Percentiles rank a stretch among this genome's conserved stretches.
Evolutionary conservation across 225 moss, liverwort and hornwort genomes (phyloP).

Genomic region (Rhytidiadelphus loreus): DNA sequence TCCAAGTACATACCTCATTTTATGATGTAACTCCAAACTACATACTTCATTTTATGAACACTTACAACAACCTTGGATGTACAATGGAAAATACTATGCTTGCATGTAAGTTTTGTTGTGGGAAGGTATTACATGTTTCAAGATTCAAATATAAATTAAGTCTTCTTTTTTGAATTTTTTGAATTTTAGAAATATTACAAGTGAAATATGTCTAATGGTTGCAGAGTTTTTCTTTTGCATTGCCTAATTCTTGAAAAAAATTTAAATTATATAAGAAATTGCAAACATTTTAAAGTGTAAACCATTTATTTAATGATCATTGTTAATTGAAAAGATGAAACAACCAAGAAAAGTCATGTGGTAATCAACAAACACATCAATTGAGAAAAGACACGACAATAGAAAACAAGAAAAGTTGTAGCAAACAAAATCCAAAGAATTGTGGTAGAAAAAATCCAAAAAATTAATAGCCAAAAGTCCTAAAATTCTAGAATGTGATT

Average conservation of each 20-base stretch:
- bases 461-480: neutral
- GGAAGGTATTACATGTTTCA: too few relatives aligned
- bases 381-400: neutral
- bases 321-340: neutral
- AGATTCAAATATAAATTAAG: fast-evolving
- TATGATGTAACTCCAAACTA: fast-evolving
- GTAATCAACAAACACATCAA: neutral
- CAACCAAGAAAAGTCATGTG: fast-evolving
- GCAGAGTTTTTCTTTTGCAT: fast-evolving
- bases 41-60: too few relatives aligned
- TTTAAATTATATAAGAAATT: neutral
- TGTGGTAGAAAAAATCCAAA: fast-evolving
- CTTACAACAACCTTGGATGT: neutral
- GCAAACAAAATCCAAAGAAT: fast-evolving
- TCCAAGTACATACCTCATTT: fast-evolving
- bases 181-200: fast-evolving
- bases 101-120: fast-evolving
- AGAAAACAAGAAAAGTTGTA: fast-evolving
- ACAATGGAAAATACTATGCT: fast-evolving
- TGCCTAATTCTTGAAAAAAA: too few relatives aligned
- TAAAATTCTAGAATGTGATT: fast-evolving
- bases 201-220: neutral
- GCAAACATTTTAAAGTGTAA: fast-evolving
- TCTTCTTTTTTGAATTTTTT: neutral
- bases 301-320: neutral